These are phyloP conservation scores for Lolium perenne DNA, from an alignment of 176 grass and related monocot species.

Conservation along the genomic window DNA sequence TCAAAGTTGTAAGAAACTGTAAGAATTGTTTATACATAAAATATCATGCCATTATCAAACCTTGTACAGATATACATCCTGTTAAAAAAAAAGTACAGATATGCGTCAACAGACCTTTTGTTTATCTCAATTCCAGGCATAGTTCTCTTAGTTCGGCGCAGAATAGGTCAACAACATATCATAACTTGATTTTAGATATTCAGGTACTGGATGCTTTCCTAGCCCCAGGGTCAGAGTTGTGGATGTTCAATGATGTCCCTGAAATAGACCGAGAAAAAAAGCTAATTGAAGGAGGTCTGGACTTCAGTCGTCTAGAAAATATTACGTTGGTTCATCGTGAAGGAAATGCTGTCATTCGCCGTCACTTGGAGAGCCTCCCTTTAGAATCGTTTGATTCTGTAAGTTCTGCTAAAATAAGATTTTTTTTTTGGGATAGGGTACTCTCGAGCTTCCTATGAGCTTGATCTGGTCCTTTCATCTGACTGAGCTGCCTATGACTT, in stretches of 20 bases:
- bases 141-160: background rate
- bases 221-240: conserved; percentile 63
- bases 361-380: conserved; percentile 68
- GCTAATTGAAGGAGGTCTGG: conserved; percentile 60
- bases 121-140: background rate
- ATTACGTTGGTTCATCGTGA: conserved; percentile 63
- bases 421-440: background rate
- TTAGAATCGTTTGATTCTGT: conserved; percentile 79
- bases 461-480: conserved; percentile 21
- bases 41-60: conserved; percentile 3
- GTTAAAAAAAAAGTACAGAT: background rate
- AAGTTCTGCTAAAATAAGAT: conserved; percentile 37
- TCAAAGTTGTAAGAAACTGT: background rate
- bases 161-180: conserved; percentile 17
- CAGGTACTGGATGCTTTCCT: conserved; percentile 88
- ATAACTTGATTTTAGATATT: conserved; percentile 50
- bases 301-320: conserved; percentile 74
- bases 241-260: conserved; percentile 82
- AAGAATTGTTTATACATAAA: background rate
- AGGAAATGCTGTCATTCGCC: conserved; percentile 76
- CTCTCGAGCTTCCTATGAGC: background rate
- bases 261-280: conserved; percentile 71
- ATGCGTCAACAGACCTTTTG: background rate
- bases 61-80: background rate
- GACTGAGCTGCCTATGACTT: conserved; percentile 27